phyloP scores from a whole-genome alignment of 1,284 basidiomycete species.

The Schizophyllum commune region DNA sequence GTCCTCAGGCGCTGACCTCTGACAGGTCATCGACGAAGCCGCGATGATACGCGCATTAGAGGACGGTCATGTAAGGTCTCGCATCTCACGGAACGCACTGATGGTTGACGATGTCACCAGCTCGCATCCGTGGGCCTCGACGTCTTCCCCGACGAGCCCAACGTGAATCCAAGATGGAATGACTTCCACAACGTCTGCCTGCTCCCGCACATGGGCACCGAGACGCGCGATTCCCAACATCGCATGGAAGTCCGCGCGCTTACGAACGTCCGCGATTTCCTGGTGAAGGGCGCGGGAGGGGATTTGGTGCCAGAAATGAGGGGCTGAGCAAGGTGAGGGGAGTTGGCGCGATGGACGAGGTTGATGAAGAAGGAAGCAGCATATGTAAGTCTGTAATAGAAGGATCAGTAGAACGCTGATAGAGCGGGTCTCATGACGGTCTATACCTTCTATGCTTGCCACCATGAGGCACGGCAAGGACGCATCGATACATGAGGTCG shows the following conservation, averaged over 20 bases:
- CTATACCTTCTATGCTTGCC: not conserved
- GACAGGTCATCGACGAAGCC: conserved; percentile 67
- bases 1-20: not conserved
- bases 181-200: conserved; percentile 76
- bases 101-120: conserved; percentile 28
- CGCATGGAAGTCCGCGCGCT: conserved; percentile 79
- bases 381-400: not conserved
- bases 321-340: conserved; percentile 4
- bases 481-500: not conserved
- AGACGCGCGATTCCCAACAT: conserved; percentile 74
- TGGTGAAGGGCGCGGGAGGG: conserved; percentile 52
- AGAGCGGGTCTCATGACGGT: not conserved
- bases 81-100: conserved; percentile 1
- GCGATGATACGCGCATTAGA: conserved; percentile 81
- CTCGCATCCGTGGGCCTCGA: conserved; percentile 81
- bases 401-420: not conserved
- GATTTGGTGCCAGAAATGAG: conserved; percentile 63
- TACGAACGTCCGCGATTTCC: conserved; percentile 61
- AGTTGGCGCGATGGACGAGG: conserved; percentile 6
- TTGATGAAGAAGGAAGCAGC: not conserved
- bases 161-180: conserved; percentile 74
- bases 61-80: conserved; percentile 66
- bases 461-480: not conserved
- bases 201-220: conserved; percentile 88
- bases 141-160: conserved; percentile 85